Evolutionary conservation across 2,329 filamentous ascomycete species (phyloP).

Genomic region (Macrophomina phaseolina): DNA sequence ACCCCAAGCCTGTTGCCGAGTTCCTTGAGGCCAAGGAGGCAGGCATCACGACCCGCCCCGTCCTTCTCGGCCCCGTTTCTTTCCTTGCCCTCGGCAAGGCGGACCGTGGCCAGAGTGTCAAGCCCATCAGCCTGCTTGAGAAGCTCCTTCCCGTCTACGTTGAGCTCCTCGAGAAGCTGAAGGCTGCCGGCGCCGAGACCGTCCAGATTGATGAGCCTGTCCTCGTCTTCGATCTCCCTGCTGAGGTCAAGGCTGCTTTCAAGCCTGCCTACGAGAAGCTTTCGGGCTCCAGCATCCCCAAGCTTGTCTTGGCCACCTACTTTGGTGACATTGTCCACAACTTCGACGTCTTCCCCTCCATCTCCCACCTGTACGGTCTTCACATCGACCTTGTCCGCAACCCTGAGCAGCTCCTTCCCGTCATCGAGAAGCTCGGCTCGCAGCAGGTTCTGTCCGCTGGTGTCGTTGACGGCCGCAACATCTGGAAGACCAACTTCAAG

Average conservation of each 20-base stretch:
- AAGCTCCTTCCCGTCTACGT: conserved; percentile 95
- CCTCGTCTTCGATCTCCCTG: conserved; percentile 90
- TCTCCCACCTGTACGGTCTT: conserved; percentile 76
- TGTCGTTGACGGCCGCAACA: conserved; percentile 98
- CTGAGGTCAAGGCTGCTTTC: conserved; percentile 94
- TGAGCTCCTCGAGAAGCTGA: conserved; percentile 89
- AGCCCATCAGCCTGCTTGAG: conserved; percentile 91
- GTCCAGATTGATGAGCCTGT: conserved; percentile 99
- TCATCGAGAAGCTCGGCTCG: conserved; percentile 80
- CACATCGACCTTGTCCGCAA: conserved; percentile 97
- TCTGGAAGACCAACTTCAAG: conserved; percentile 99
- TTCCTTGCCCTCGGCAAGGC: conserved; percentile 98
- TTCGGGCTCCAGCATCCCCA: conserved; percentile 78
- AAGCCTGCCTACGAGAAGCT: conserved; percentile 97
- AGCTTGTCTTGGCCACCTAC: conserved; percentile 93
- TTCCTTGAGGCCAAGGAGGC: conserved; percentile 98
- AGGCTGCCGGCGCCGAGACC: conserved; percentile 92
- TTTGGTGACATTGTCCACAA: conserved; percentile 99
- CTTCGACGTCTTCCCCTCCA: conserved; percentile 82
- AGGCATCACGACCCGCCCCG: conserved; percentile 89
- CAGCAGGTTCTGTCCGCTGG: conserved; percentile 91
- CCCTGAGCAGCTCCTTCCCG: conserved; percentile 93
- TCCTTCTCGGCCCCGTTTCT: conserved; percentile 93
- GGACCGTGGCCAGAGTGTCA: conserved; percentile 90
- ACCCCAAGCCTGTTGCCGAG: conserved; percentile 92